Percentiles rank a stretch among this genome's conserved stretches.
These are phyloP conservation scores for Oryza australiensis DNA, from an alignment of 176 grass and related monocot species.

Conservation along the genomic window DNA sequence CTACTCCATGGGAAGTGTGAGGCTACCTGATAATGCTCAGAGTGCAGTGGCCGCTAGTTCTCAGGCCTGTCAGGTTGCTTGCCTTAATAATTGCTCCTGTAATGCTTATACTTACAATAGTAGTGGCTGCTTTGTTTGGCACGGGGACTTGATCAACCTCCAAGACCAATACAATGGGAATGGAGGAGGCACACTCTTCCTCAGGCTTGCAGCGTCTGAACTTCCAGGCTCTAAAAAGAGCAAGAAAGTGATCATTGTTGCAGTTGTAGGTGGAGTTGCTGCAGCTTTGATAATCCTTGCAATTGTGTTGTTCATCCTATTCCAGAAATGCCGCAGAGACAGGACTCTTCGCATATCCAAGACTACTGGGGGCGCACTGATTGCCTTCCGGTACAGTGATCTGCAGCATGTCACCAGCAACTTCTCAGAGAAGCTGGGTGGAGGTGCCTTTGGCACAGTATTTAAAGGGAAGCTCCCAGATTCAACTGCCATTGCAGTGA, in stretches of 20 bases:
- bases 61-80: conserved; percentile 53
- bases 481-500: conserved; percentile 71
- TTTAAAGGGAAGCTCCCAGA: conserved; percentile 68
- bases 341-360: conserved; percentile 52
- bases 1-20: conserved; percentile 36
- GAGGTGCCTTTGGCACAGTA: conserved; percentile 70
- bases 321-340: conserved; percentile 41
- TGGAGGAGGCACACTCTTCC: conserved; percentile 57
- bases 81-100: conserved; percentile 69
- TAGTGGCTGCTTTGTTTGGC: conserved; percentile 66
- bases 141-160: conserved; percentile 59
- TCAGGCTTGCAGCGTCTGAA: conserved; percentile 79
- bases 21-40: conserved; percentile 52
- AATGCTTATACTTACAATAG: conserved; percentile 61
- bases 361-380: conserved; percentile 50
- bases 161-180: conserved; percentile 50
- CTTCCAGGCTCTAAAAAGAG: conserved; percentile 49
- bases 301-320: conserved; percentile 29
- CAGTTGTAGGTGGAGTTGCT: conserved; percentile 46
- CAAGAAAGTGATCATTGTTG: conserved; percentile 37
- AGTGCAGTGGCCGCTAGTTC: conserved; percentile 22
- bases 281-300: conserved; percentile 32
- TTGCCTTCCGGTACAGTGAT: conserved; percentile 66
- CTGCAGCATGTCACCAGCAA: conserved; percentile 70
- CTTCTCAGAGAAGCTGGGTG: conserved; percentile 71